Evolutionary conservation across 805 yeast species (phyloP).

Genomic region (Barnettozyma wickerhamii): DNA sequence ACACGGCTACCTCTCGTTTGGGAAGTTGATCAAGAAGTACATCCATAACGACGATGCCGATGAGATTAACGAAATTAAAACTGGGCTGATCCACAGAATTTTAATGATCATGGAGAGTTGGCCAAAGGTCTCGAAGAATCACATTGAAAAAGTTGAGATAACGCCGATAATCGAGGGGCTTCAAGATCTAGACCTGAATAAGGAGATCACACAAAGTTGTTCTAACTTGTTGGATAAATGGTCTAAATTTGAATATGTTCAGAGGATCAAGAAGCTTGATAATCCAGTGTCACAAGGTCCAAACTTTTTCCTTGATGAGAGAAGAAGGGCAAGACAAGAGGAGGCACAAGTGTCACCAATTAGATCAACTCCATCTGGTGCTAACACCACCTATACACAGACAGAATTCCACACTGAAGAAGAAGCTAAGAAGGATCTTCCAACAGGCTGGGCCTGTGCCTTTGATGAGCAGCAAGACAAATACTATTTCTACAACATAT

Average conservation of each 20-base stretch:
- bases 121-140: conserved; percentile 74
- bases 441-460: conserved; percentile 30
- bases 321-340: conserved; percentile 18
- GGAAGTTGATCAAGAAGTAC: conserved; percentile 46
- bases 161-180: conserved; percentile 56
- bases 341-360: neutral
- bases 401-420: conserved; percentile 40
- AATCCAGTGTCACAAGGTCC: neutral
- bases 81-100: conserved; percentile 40
- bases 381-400: conserved; percentile 24
- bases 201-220: conserved; percentile 34
- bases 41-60: conserved; percentile 3
- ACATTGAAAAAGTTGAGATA: conserved; percentile 68
- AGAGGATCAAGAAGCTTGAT: conserved; percentile 68
- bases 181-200: conserved; percentile 20
- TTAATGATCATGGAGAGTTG: conserved; percentile 56
- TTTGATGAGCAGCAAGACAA: conserved; percentile 43
- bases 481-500: conserved; percentile 44
- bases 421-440: conserved; percentile 3
- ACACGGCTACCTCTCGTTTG: conserved; percentile 83
- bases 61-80: neutral
- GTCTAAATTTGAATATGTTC: conserved; percentile 75
- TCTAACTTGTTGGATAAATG: conserved; percentile 54
- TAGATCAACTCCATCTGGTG: conserved; percentile 3
- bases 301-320: conserved; percentile 9